Evolutionary conservation across 2,329 filamentous ascomycete species (phyloP).

Genomic region (Fusarium xylarioides): DNA sequence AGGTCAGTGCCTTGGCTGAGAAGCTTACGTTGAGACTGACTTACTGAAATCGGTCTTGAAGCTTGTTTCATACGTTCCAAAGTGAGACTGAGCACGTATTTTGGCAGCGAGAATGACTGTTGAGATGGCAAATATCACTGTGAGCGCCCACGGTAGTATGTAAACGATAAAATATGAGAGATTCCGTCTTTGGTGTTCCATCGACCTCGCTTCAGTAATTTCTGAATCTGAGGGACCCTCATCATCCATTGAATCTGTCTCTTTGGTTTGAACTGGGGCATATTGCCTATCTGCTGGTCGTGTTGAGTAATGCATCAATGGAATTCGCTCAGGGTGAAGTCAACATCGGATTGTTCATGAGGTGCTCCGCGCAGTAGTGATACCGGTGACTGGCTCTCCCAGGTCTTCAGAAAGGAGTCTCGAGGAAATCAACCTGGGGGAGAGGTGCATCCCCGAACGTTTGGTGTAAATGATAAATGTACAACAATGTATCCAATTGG

Average conservation of each 20-base stretch:
- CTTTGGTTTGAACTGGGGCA: not conserved
- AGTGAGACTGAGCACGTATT: accelerated
- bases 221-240: not conserved
- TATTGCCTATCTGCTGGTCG: not conserved
- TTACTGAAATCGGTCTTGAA: not conserved
- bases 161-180: not conserved
- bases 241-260: not conserved
- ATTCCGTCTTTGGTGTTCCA: accelerated
- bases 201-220: accelerated
- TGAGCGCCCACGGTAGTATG: not conserved
- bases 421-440: not conserved
- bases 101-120: not conserved
- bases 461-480: not conserved
- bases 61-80: not conserved
- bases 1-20: accelerated
- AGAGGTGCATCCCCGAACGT: accelerated
- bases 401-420: no score
- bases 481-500: not conserved
- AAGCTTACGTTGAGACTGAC: accelerated
- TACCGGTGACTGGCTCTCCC: not conserved
- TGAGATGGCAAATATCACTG: accelerated
- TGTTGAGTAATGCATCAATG: not conserved
- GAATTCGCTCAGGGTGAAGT: no score
- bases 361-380: not conserved
- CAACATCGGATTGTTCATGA: accelerated